These are phyloP conservation scores for Handroanthus guayacan DNA, from an alignment of 257 asterid species.

Conservation along the genomic window DNA sequence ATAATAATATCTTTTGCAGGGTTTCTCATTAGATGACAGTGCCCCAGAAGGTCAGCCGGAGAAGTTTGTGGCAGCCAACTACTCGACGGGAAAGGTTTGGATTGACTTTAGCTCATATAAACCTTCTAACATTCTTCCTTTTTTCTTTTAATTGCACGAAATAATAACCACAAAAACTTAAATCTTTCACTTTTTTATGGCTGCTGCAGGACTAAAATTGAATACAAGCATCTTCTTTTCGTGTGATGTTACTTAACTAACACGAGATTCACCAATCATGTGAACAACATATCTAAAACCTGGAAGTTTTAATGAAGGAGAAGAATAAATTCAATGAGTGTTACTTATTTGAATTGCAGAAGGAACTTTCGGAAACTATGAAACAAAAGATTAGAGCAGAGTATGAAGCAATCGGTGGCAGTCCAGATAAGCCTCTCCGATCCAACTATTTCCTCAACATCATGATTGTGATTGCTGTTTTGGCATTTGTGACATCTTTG, in stretches of 20 bases:
- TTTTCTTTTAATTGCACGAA: background rate
- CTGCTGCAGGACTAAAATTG: constrained; percentile 81
- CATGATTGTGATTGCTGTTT: constrained; percentile 79
- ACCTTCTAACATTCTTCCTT: background rate
- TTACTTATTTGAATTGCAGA: constrained; percentile 88
- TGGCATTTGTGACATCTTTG: constrained; percentile 79
- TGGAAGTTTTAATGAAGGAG: constrained; percentile 50
- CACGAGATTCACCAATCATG: constrained; percentile 63
- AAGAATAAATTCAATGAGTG: constrained; percentile 60
- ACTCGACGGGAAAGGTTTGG: constrained; percentile 86
- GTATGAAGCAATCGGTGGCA: constrained; percentile 89
- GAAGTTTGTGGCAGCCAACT: constrained; percentile 83
- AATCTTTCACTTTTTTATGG: constrained; percentile 46
- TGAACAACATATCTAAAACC: constrained; percentile 51
- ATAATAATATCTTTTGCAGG: constrained; percentile 58
- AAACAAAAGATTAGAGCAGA: constrained; percentile 94
- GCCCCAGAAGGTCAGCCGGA: constrained; percentile 62
- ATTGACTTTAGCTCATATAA: constrained; percentile 17
- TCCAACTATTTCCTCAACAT: constrained; percentile 93
- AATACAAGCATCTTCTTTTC: constrained; percentile 64
- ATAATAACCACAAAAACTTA: constrained; percentile 30
- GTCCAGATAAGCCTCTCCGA: constrained; percentile 95
- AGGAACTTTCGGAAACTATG: constrained; percentile 89
- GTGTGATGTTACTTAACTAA: constrained; percentile 59
- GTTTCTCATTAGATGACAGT: constrained; percentile 72